phyloP scores from a whole-genome alignment of 1,284 basidiomycete genomes.

The Ganoderma sp. region DNA sequence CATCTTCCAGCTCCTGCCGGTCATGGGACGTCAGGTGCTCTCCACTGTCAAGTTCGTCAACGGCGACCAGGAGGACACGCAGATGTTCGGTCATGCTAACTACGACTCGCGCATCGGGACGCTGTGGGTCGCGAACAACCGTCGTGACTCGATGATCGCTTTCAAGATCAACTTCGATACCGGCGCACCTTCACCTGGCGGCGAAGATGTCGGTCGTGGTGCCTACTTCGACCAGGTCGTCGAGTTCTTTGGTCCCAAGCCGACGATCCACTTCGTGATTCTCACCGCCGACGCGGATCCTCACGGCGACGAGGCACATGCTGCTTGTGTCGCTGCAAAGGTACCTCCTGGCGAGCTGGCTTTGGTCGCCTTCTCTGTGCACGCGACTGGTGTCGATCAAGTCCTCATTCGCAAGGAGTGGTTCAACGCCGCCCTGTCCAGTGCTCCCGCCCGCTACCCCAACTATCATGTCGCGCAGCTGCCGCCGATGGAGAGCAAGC shows the following conservation, averaged over 20 bases:
- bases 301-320: slow-evolving; percentile 76
- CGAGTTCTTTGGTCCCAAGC: slow-evolving; percentile 82
- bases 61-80: slow-evolving; percentile 65
- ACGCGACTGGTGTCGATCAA: slow-evolving; percentile 82
- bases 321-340: slow-evolving; percentile 80
- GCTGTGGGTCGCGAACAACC: slow-evolving; percentile 82
- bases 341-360: slow-evolving; percentile 75
- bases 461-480: slow-evolving; percentile 41
- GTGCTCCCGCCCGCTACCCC: slow-evolving; percentile 67
- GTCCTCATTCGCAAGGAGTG: slow-evolving; percentile 82
- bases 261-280: slow-evolving; percentile 85
- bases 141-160: slow-evolving; percentile 81
- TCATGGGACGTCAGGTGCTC: slow-evolving; percentile 69
- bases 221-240: slow-evolving; percentile 78
- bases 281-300: slow-evolving; percentile 81
- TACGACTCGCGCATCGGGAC: slow-evolving; percentile 83
- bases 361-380: slow-evolving; percentile 82
- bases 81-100: slow-evolving; percentile 85
- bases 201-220: slow-evolving; percentile 60
- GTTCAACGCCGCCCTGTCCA: slow-evolving; percentile 68
- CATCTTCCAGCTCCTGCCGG: slow-evolving; percentile 75
- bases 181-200: slow-evolving; percentile 53
- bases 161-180: slow-evolving; percentile 74
- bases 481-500: slow-evolving; percentile 43
- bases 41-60: slow-evolving; percentile 83